A percentile compares a stretch with the other conserved stretches of the same genome.
Conservation (phyloP, 768 basidiomycete species). For the Amanita subjunquillea region DNA sequence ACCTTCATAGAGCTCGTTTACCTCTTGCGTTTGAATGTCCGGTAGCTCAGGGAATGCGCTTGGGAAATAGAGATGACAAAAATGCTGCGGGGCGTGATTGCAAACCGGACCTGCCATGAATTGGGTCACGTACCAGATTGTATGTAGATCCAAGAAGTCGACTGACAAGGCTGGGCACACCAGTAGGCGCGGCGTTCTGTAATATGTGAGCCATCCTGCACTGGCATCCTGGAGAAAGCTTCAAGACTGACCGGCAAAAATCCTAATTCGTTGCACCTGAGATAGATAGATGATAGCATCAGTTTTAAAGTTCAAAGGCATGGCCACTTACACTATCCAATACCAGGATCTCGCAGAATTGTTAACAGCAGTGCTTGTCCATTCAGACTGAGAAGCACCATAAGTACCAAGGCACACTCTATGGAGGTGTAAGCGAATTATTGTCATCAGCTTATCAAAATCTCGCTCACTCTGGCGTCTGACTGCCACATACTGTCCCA, state of each 20-base stretch:
- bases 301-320: not conserved
- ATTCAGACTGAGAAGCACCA: conserved; percentile 28
- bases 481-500: conserved; percentile 40
- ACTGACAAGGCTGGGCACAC: conserved; percentile 34
- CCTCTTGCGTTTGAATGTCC: conserved; percentile 27
- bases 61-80: conserved; percentile 62
- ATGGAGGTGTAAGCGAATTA: not conserved
- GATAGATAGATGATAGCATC: not conserved
- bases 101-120: not conserved
- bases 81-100: conserved; percentile 30
- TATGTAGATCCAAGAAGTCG: conserved; percentile 44
- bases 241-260: conserved; percentile 30
- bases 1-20: conserved; percentile 44
- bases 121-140: conserved; percentile 32
- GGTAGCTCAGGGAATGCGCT: conserved; percentile 40
- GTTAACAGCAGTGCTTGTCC: conserved; percentile 45
- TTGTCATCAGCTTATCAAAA: not conserved
- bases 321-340: conserved; percentile 47
- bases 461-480: conserved; percentile 35
- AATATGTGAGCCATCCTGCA: not conserved
- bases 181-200: conserved; percentile 32
- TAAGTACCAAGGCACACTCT: conserved; percentile 35
- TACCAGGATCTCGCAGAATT: conserved; percentile 54
- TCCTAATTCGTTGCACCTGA: conserved; percentile 63
- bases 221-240: not conserved